Evolutionary conservation across 1,139 yeast genomes (phyloP).

Genomic region (Diutina neorugosa): DNA sequence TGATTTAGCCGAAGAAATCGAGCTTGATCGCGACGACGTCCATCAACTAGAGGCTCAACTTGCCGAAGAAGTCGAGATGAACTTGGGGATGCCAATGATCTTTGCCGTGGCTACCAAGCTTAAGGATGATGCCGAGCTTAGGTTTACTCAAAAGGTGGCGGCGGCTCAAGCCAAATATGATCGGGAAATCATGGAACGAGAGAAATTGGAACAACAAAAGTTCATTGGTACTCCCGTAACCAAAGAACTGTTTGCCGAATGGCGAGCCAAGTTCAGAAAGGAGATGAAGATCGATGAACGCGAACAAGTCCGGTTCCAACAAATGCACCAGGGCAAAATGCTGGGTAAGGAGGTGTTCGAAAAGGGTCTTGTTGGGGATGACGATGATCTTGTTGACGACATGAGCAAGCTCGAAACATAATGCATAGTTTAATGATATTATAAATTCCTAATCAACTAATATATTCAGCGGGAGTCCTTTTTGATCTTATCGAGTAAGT

Average conservation of each 20-base stretch:
- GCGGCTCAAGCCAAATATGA: slow-evolving; percentile 47
- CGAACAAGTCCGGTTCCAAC: slow-evolving; percentile 35
- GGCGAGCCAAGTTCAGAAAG: slow-evolving; percentile 58
- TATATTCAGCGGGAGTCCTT: slow-evolving; percentile 9
- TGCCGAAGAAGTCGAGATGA: slow-evolving; percentile 57
- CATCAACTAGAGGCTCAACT: slow-evolving; percentile 26
- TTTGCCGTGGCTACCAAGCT: slow-evolving; percentile 66
- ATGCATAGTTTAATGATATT: not conserved
- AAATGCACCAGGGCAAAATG: slow-evolving; percentile 62
- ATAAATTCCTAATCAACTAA: not conserved
- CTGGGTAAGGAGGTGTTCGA: slow-evolving; percentile 88
- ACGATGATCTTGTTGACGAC: slow-evolving; percentile 22
- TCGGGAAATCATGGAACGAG: slow-evolving; percentile 41
- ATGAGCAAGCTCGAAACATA: slow-evolving; percentile 10
- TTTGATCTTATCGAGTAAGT: slow-evolving; percentile 66
- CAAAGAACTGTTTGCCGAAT: slow-evolving; percentile 47
- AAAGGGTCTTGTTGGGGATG: slow-evolving; percentile 66
- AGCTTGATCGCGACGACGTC: slow-evolving; percentile 36
- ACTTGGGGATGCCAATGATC: slow-evolving; percentile 78
- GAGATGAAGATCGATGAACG: slow-evolving; percentile 44
- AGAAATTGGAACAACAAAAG: slow-evolving; percentile 60
- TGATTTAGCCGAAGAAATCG: slow-evolving; percentile 44
- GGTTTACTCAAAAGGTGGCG: slow-evolving; percentile 47
- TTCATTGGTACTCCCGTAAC: slow-evolving; percentile 79
- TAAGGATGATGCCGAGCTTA: slow-evolving; percentile 67